A percentile compares a stretch with the other conserved stretches of the same genome.
Evolutionary conservation across 2,329 filamentous ascomycete genomes (phyloP).

Genomic region (Aspergillus candidus): DNA sequence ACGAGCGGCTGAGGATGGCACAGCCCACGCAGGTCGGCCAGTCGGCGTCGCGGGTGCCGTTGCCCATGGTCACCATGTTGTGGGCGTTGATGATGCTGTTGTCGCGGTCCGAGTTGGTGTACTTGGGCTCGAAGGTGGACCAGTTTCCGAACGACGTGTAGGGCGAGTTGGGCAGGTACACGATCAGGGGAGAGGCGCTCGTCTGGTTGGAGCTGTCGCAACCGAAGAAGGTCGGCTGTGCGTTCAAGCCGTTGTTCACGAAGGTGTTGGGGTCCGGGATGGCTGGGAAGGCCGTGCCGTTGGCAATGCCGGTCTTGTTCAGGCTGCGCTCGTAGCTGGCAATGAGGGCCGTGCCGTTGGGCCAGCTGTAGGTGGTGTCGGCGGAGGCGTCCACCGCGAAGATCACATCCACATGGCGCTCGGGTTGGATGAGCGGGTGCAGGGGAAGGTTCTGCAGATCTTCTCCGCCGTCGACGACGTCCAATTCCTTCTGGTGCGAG

Average conservation of each 20-base stretch:
- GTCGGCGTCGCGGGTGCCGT: constrained; percentile 62
- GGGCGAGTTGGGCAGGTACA: constrained; percentile 84
- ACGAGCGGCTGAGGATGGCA: constrained; percentile 68
- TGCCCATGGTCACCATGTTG: constrained; percentile 72
- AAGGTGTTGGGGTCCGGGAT: constrained; percentile 69
- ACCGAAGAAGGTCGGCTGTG: constrained; percentile 69
- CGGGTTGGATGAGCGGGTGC: constrained; percentile 65
- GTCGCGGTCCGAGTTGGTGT: constrained; percentile 61
- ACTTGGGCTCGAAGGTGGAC: constrained; percentile 64
- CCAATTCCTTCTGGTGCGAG: constrained; percentile 49
- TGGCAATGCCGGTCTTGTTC: constrained; percentile 47
- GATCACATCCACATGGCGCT: constrained; percentile 66
- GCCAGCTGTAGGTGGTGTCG: constrained; percentile 62
- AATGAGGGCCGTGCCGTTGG: constrained; percentile 66
- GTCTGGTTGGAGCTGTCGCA: constrained; percentile 61
- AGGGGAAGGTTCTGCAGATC: constrained; percentile 72
- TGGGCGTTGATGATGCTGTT: constrained; percentile 81
- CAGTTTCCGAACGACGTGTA: constrained; percentile 71
- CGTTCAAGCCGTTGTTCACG: constrained; percentile 67
- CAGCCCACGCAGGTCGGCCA: constrained; percentile 82
- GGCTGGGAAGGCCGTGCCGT: constrained; percentile 62
- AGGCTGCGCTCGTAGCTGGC: constrained; percentile 63
- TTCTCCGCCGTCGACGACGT: constrained; percentile 68
- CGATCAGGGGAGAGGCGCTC: constrained; percentile 57
- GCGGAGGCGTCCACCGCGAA: constrained; percentile 71